These are phyloP conservation scores for Mycena polygramma DNA, from an alignment of 768 basidiomycete species.

Conservation along the genomic window DNA sequence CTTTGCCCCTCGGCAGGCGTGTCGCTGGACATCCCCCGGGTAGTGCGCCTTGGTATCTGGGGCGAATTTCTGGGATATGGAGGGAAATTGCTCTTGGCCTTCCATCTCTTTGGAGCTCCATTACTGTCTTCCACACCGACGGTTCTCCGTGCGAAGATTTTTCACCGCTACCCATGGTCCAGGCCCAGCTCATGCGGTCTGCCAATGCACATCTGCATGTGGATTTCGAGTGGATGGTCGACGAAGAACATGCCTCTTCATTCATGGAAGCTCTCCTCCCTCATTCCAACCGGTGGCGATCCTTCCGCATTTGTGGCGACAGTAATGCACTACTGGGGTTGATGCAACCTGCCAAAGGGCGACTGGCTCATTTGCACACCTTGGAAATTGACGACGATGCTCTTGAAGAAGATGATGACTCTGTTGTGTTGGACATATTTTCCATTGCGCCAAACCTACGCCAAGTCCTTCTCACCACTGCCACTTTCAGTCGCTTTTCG, in stretches of 20 bases:
- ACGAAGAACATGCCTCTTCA: too few species aligned
- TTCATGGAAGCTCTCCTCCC: neutral
- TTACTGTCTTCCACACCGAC: too few species aligned
- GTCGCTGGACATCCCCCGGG: neutral
- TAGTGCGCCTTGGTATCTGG: neutral
- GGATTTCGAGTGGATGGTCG: too few species aligned
- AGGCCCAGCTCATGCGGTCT: too few species aligned
- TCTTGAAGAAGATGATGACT: neutral
- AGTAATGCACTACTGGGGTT: neutral
- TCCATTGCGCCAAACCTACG: too few species aligned
- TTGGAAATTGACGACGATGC: neutral
- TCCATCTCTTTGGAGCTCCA: too few species aligned
- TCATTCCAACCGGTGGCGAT: neutral
- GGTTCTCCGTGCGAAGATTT: too few species aligned
- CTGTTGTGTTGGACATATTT: too few species aligned
- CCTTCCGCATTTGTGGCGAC: neutral
- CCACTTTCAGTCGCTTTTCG: neutral
- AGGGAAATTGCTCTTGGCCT: too few species aligned
- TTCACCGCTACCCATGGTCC: too few species aligned
- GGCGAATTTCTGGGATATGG: neutral
- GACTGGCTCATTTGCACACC: neutral
- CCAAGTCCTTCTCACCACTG: neutral
- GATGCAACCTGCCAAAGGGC: neutral
- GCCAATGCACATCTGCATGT: too few species aligned
- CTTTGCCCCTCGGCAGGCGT: neutral